Evolutionary conservation across 2,329 filamentous ascomycete species (phyloP), one percentile per base, ranked within the genome.

Genomic region (Aspergillus felis): DNA sequence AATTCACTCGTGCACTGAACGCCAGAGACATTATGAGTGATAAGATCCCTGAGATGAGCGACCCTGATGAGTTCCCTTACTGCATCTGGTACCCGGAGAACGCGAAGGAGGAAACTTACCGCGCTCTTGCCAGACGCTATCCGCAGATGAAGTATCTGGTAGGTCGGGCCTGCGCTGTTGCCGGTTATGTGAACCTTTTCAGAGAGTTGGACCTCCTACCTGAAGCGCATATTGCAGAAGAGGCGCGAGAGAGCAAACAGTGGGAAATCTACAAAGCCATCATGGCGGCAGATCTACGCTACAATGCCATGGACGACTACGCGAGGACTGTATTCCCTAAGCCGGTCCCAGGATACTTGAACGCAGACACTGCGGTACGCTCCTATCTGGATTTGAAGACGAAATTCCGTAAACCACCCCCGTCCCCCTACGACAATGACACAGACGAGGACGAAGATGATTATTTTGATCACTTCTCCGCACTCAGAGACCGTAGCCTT

Each of bases 51-150:
- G 24, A 25, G 24, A 25, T 25, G 24, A 25, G 24, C 24, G 24
- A 25, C 24, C 24, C 24, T 25, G 24, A 25, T 25, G 24, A 25
- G 24, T 25, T 25, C 24, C 24, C 24, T 25, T 25, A 25, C 24
- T 25, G 24, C 24, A 25, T 25, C 24, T 25, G 24, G 24, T 25
- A 76, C 58, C 77, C 76, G 0, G 68, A 76, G 1, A 28, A 71
- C 0, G 70, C 76, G 1, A 59, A 54, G 0, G 72, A 78, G 55
- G 68, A 71, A 1, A 78, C 73, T 0, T 73, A 75, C 25, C 68
- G 74, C 2, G 47, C 63, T 1, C 57, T 79, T n/a, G 70, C 63
- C 4, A 14, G 41, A 1, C 58, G 55, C 1, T 77, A 70, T 58
- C 72, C 73, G 38, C 61, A 51, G 4, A 60, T 64, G 58, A 29